Percentiles rank a stretch among this genome's conserved stretches.
phyloP scores from a whole-genome alignment of 2,329 filamentous ascomycete genomes.

The Mycosphaerella arachidis region DNA sequence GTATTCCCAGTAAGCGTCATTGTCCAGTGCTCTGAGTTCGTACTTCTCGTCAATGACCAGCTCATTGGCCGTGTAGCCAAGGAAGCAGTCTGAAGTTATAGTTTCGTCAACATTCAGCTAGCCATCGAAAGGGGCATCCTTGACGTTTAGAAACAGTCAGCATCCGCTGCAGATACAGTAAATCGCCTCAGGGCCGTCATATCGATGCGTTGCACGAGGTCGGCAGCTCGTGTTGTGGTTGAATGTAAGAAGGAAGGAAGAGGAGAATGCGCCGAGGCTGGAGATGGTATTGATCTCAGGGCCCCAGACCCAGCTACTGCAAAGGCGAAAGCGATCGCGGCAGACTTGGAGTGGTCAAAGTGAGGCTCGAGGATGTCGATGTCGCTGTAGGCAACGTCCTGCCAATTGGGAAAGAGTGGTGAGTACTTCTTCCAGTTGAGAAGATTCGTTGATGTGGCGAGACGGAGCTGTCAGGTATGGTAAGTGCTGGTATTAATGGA shows the following conservation, averaged over 20 bases:
- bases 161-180: neutral
- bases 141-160: neutral
- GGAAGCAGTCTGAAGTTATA: neutral
- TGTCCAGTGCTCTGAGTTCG: neutral
- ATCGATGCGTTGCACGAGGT: constrained; percentile 8
- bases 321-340: constrained; percentile 32
- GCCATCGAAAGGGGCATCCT: neutral
- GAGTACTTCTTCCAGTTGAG: constrained; percentile 35
- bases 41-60: neutral
- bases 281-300: too few species aligned
- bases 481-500: neutral
- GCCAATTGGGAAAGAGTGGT: constrained; percentile 29
- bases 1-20: neutral
- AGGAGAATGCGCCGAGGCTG: too few species aligned
- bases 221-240: too few species aligned
- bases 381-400: constrained; percentile 21
- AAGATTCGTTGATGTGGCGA: constrained; percentile 37
- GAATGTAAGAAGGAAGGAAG: too few species aligned
- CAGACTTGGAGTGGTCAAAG: constrained; percentile 23
- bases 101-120: neutral
- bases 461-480: constrained; percentile 26
- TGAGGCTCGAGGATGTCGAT: constrained; percentile 19
- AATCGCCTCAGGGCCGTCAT: neutral
- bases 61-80: neutral
- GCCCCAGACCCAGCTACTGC: too few species aligned